Conservation (phyloP, 225 moss, liverwort and hornwort species). For the Marchantia polymorpha region DNA sequence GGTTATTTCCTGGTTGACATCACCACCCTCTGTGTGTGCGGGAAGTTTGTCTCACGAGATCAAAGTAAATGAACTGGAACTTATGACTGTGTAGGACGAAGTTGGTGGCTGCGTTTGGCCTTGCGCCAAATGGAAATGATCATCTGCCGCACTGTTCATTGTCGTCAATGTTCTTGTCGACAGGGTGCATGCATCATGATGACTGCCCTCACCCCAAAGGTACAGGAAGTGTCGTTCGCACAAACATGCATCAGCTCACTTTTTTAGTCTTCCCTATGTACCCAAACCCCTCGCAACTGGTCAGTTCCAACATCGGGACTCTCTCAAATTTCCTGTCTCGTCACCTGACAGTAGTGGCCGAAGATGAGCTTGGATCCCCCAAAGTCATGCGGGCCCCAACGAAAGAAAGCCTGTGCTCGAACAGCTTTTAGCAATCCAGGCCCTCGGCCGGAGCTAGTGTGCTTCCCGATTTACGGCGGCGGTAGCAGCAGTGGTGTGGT, state of each 20-base stretch:
- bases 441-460: background rate
- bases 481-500: background rate
- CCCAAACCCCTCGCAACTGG: background rate
- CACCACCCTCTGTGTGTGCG: background rate
- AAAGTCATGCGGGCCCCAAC: background rate
- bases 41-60: background rate
- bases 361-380: background rate
- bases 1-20: background rate
- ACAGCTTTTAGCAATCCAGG: background rate
- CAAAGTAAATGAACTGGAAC: background rate
- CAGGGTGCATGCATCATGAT: constrained; percentile 3
- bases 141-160: background rate
- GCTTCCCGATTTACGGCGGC: background rate
- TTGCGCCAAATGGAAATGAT: background rate
- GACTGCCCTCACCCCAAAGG: background rate
- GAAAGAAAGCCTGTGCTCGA: background rate
- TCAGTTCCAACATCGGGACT: background rate
- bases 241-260: background rate
- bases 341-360: background rate
- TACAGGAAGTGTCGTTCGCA: background rate
- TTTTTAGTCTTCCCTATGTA: background rate
- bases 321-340: background rate
- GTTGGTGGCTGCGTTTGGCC: background rate
- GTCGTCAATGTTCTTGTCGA: background rate
- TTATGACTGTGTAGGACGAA: background rate